These are phyloP conservation scores for Priceomyces medius DNA, from an alignment of 805 yeast species.

Conservation along the genomic window DNA sequence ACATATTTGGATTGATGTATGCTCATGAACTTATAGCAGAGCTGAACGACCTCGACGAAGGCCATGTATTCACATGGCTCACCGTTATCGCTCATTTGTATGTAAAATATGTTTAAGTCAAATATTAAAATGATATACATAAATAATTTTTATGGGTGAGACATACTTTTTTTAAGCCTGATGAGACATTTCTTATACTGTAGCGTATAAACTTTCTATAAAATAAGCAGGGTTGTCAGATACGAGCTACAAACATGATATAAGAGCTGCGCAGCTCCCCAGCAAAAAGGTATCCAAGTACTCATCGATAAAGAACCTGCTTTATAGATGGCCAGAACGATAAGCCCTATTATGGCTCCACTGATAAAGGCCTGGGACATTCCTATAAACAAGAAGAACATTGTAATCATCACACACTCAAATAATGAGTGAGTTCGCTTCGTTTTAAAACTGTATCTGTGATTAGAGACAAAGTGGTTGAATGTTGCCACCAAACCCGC, in stretches of 20 bases:
- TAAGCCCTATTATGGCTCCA: slow-evolving; percentile 76
- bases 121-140: too few relatives aligned
- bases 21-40: slow-evolving; percentile 1
- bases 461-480: slow-evolving; percentile 21
- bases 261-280: slow-evolving; percentile 68
- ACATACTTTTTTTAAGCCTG: too few relatives aligned
- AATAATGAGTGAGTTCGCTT: slow-evolving; percentile 6
- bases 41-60: not conserved
- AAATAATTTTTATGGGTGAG: too few relatives aligned
- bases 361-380: slow-evolving; percentile 62
- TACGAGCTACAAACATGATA: slow-evolving; percentile 68
- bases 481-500: slow-evolving; percentile 61
- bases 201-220: slow-evolving; percentile 10
- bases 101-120: too few relatives aligned
- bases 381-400: slow-evolving; percentile 52
- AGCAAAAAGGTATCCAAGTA: slow-evolving; percentile 91
- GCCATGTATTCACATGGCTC: not conserved
- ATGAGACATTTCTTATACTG: too few relatives aligned
- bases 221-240: slow-evolving; percentile 43
- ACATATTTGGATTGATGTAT: not conserved
- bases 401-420: slow-evolving; percentile 32
- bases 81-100: not conserved
- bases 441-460: slow-evolving; percentile 14
- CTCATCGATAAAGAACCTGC: slow-evolving; percentile 86
- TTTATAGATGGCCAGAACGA: slow-evolving; percentile 71